Conservation (phyloP, 495 filamentous ascomycete species). For the Penicillium nucicola region DNA sequence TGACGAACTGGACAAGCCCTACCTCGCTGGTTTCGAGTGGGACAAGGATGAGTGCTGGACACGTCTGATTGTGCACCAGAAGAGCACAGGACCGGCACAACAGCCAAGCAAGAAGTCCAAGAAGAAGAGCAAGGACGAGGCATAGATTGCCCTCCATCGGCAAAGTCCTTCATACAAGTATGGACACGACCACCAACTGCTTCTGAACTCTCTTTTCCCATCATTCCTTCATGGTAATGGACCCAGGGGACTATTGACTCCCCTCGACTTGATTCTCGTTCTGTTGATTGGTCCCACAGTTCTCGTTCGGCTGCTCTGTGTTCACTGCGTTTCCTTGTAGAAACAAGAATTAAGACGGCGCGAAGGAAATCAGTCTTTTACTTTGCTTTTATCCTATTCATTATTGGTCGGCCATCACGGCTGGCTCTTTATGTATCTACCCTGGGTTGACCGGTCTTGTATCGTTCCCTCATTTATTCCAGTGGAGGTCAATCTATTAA, state of each 20-base stretch:
- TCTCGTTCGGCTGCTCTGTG: constrained; percentile 9
- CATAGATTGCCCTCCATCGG: constrained; percentile 21
- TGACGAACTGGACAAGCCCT: constrained; percentile 77
- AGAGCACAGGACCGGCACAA: constrained; percentile 57
- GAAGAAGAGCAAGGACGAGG: constrained; percentile 51
- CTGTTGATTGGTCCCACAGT: constrained; percentile 7
- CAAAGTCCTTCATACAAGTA: not conserved
- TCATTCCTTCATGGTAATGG: not conserved
- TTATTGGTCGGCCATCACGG: constrained; percentile 3
- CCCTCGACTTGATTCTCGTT: constrained; percentile 3
- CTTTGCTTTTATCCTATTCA: constrained; percentile 13
- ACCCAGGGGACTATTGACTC: constrained; percentile 4
- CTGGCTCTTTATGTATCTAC: constrained; percentile 2
- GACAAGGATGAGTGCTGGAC: constrained; percentile 80
- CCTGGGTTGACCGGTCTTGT: constrained; percentile 4
- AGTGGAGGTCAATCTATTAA: constrained; percentile 6
- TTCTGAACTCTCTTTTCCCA: not conserved
- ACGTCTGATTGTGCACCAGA: constrained; percentile 77
- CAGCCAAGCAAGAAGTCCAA: constrained; percentile 66
- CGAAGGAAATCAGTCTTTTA: constrained; percentile 19
- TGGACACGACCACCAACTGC: not conserved
- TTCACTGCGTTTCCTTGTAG: constrained; percentile 23
- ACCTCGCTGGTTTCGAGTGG: constrained; percentile 93
- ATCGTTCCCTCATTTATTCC: not conserved
- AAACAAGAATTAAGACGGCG: constrained; percentile 28